These are phyloP conservation scores for Ophiobolus disseminans DNA, from an alignment of 2,329 filamentous ascomycete genomes.

Conservation along the genomic window DNA sequence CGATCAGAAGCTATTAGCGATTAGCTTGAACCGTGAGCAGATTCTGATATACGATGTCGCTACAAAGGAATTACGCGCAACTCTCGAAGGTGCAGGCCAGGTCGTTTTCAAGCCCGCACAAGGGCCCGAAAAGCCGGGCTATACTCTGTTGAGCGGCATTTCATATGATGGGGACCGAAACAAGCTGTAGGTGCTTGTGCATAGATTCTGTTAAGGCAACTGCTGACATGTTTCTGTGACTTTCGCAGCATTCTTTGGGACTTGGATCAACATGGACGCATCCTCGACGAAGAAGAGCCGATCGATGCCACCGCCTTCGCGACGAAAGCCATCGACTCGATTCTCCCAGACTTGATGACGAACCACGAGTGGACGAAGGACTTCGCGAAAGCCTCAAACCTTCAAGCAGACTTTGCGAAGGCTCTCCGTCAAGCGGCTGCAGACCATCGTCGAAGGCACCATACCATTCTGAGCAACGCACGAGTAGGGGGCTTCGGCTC, in stretches of 20 bases:
- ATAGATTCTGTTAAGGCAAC: no score
- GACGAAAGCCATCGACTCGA: slow-evolving; percentile 34
- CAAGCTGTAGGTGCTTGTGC: no score
- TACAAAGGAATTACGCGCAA: slow-evolving; percentile 28
- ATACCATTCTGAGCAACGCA: slow-evolving; percentile 26
- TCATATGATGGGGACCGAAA: slow-evolving; percentile 3
- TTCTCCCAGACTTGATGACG: slow-evolving; percentile 28
- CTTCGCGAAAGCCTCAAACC: slow-evolving; percentile 27
- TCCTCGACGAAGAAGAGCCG: slow-evolving; percentile 36
- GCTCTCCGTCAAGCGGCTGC: slow-evolving; percentile 24
- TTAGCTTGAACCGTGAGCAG: slow-evolving; percentile 18
- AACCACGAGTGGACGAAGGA: slow-evolving; percentile 37
- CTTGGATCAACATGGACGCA: slow-evolving; percentile 33
- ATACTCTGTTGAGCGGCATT: slow-evolving; percentile 29
- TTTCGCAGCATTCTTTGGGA: slow-evolving; percentile 40
- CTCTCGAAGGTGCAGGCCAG: slow-evolving; percentile 30
- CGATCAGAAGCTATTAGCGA: slow-evolving; percentile 33
- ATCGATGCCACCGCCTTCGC: slow-evolving; percentile 31
- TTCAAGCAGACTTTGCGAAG: slow-evolving; percentile 28
- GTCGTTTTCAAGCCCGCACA: slow-evolving; percentile 23
- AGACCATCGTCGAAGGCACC: slow-evolving; percentile 32
- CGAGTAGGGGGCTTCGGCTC: slow-evolving; percentile 16
- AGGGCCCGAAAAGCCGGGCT: slow-evolving; percentile 15
- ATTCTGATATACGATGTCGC: slow-evolving; percentile 32
- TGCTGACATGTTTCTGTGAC: no score